Conservation (phyloP, 345 rosid genomes). For the Laguncularia racemosa region DNA sequence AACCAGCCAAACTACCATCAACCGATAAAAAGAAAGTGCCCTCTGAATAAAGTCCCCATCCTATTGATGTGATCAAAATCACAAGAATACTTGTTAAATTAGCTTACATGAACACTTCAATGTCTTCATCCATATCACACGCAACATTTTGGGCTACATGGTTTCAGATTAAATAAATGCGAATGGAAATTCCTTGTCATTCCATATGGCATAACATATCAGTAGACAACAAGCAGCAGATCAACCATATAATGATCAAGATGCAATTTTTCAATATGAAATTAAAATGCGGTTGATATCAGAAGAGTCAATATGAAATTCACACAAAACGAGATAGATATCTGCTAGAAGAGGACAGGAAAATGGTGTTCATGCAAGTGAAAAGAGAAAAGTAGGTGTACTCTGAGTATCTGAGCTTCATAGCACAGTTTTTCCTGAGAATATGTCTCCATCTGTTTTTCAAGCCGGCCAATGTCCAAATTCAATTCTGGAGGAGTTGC, state of each 20-base stretch:
- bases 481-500: constrained; percentile 59
- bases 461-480: constrained; percentile 60
- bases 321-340: too few species aligned
- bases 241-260: too few species aligned
- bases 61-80: constrained; percentile 23
- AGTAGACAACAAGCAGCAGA: too few species aligned
- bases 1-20: constrained; percentile 88
- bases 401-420: constrained; percentile 94
- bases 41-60: constrained; percentile 72
- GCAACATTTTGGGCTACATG: too few species aligned
- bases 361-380: background rate
- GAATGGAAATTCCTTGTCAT: too few species aligned
- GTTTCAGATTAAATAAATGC: too few species aligned
- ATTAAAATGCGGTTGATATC: too few species aligned
- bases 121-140: too few species aligned
- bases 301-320: too few species aligned
- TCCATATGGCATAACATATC: too few species aligned
- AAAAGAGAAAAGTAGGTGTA: constrained; percentile 24
- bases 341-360: background rate
- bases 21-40: constrained; percentile 80
- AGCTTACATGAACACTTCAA: too few species aligned
- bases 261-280: too few species aligned
- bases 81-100: constrained; percentile 3
- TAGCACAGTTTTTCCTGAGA: constrained; percentile 91
- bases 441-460: constrained; percentile 68